phyloP scores from a whole-genome alignment of 2,329 filamentous ascomycete genomes.

The Geosmithia putterillii region DNA sequence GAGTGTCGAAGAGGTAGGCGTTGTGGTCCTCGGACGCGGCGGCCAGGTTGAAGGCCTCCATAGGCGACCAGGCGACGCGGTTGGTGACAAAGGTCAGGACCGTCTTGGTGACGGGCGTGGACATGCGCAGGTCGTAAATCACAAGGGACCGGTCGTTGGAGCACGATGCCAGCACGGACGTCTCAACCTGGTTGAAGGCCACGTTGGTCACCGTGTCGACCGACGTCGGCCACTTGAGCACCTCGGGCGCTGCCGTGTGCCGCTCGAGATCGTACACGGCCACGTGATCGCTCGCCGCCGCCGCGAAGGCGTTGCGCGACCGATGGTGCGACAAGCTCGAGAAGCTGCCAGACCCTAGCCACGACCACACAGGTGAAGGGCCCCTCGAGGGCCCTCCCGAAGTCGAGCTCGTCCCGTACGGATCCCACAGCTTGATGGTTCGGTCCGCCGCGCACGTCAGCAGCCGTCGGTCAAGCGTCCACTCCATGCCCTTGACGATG shows the following conservation, averaged over 20 bases:
- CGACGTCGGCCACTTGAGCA: constrained; percentile 74
- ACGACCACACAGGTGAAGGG: constrained; percentile 76
- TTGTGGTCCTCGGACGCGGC: constrained; percentile 93
- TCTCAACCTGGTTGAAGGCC: constrained; percentile 89
- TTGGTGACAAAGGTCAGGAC: constrained; percentile 76
- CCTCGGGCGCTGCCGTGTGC: constrained; percentile 69
- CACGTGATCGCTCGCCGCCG: constrained; percentile 56
- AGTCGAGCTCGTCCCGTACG: constrained; percentile 60
- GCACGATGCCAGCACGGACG: constrained; percentile 75
- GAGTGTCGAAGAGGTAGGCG: constrained; percentile 79
- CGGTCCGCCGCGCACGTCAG: constrained; percentile 79
- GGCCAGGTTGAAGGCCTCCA: constrained; percentile 93
- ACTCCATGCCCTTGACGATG: constrained; percentile 82
- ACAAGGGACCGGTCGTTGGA: constrained; percentile 79
- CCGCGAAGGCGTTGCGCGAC: constrained; percentile 66
- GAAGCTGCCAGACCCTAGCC: constrained; percentile 73
- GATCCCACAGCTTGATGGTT: constrained; percentile 84
- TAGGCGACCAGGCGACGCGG: constrained; percentile 83
- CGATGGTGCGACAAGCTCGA: constrained; percentile 77
- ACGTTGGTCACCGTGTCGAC: constrained; percentile 84
- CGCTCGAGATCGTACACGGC: constrained; percentile 82
- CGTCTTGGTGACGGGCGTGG: constrained; percentile 68
- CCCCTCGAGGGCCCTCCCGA: too few species aligned
- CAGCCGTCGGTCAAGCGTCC: constrained; percentile 76
- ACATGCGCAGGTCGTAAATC: constrained; percentile 84